Base-by-base conservation (phyloP, 2,329 filamentous ascomycete genomes). In the Talaromyces rugulosus region DNA sequence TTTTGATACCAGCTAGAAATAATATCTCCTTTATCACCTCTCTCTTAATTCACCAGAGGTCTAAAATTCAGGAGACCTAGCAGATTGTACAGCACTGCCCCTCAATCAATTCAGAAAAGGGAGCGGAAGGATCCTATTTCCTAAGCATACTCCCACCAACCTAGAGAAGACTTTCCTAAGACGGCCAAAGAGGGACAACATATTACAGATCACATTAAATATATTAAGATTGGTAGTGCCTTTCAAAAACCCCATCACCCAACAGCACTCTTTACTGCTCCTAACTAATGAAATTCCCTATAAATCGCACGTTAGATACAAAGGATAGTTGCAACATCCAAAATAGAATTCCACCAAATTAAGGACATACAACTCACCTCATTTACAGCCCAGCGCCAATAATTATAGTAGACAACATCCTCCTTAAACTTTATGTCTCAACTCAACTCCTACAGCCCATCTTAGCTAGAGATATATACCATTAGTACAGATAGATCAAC, bases 401-500 rank as follows among this genome's bases (percentile, higher is more conserved):
- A 73, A 62, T 73, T 71, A 50, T 72, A 72, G 67, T 72, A 56
- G n/a, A 66, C 59, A 63, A 73, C 68, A 65, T 70, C 57, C 56
- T 72, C 58, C 61, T 71, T 53, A 47, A 72, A 72, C 60, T 56
- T 56, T 58, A 67, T 57, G 67, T 71, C 67, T 59, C 62, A 51
- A 53, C 66, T 67, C 30, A 72, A 62, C 55, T 71, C 66, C 60
- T 63, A 27, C 23, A 72, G 67, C 12, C 62, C 69, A 52, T 61
- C 58, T 59, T 62, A 62, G 66, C 66, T 69, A 60, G 63, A 70
- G 40, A 69, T 40, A 67, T 72, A 72, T 9, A 61, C 70, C 61
- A 72, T 72, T 36, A 58, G 58, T 42, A 70, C 65, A 28, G 60
- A 65, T 54, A 14, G 9, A 64, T 72, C 23, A 55, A 72, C 64